Evolutionary conservation across 2,329 filamentous ascomycete species (phyloP), one percentile per base, ranked within the genome.

Genomic region (Aspergillus glaucus): DNA sequence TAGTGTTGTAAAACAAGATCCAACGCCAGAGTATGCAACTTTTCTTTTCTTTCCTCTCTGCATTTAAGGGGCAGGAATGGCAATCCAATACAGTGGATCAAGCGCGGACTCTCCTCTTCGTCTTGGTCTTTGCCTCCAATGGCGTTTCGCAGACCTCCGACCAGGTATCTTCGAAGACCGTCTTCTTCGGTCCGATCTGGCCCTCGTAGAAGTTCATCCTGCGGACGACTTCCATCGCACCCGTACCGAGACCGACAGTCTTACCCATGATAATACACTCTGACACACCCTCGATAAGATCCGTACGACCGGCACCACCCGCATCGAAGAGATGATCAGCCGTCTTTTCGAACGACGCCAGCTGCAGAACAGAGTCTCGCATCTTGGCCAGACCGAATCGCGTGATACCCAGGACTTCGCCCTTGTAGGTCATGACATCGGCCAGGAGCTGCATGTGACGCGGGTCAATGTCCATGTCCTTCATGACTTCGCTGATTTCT

Each of bases 251-350:
- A 41, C 80, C 81, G 80, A 97, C 94, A 39, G 86, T 91, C 76
- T 97, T 92, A 14, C 93, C 93, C 85, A 97, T 93, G 65, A 98
- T 98, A 64, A 98, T 97, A 70, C 90, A 94, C 73, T 98, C 93
- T 48, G 82, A 88, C 8, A 98, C 93, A 60, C 93, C 93, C 67
- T 95, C 88, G 52, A 98, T 94, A 54, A 81, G 79, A 71, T 98
- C 93, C 24, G 82, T 86, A 75, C 96, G 96, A 78, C 94, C 94
- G 49, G 85, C 84, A 4, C 89, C 87, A 6, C 91, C 93, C 2
- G 93, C 93, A 55, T 96, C 92, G 62, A 98, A 98, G 37, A 98
- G 73, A 71, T 98, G 93, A 65, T 98, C 93, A 0, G 93, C 90
- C 43, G 93, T 98, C 80, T 97, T 97, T 72, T 98, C 93, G 64